Evolutionary conservation across 345 rosid genomes (phyloP).

Genomic region (Acer campestre): DNA sequence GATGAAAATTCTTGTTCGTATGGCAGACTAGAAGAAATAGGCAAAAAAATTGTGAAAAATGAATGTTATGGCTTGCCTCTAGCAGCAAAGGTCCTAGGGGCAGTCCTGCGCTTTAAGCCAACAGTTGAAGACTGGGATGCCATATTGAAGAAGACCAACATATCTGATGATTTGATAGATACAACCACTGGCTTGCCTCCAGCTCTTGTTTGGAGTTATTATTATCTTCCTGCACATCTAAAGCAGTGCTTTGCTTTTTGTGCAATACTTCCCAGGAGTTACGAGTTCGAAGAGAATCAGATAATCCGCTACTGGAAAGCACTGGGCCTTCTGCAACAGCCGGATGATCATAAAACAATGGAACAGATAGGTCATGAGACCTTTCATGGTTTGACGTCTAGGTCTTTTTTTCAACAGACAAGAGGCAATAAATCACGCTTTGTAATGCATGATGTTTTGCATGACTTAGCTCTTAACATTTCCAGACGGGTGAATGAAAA

Average conservation of each 20-base stretch:
- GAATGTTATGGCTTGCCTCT: conserved; percentile 22
- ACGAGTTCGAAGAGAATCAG: neutral
- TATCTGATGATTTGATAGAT: neutral
- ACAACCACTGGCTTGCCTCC: neutral
- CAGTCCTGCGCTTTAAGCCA: neutral
- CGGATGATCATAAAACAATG: conserved; percentile 9
- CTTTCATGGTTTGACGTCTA: neutral
- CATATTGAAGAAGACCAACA: conserved; percentile 2
- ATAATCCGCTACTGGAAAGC: conserved; percentile 33
- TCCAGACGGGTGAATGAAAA: too few relatives aligned
- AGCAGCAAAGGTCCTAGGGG: conserved; percentile 19
- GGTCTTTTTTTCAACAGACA: conserved; percentile 22
- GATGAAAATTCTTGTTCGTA: neutral
- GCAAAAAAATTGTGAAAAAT: conserved; percentile 7
- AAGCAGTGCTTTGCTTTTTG: conserved; percentile 35
- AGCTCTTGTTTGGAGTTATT: conserved; percentile 17
- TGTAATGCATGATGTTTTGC: too few relatives aligned
- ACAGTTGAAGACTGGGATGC: neutral
- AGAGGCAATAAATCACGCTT: neutral
- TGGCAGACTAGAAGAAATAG: neutral
- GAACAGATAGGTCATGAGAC: neutral
- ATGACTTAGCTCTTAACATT: too few relatives aligned
- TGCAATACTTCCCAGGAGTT: conserved; percentile 18
- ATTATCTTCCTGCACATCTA: conserved; percentile 21
- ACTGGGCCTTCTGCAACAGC: conserved; percentile 17